Conservation (phyloP, 768 basidiomycete species). For the Lactarius sanguifluus region DNA sequence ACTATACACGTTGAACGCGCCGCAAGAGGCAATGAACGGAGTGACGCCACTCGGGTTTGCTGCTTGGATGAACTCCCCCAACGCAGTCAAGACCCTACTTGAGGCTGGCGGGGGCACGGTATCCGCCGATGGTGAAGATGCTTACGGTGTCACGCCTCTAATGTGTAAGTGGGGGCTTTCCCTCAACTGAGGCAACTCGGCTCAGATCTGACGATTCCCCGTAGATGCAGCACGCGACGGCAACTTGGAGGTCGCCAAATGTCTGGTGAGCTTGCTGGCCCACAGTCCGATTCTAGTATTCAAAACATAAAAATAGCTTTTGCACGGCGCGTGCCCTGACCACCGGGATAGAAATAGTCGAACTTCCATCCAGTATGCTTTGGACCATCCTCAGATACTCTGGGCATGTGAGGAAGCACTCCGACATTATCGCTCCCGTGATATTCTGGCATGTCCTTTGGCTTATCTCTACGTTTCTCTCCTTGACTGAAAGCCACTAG, state of each 20-base stretch:
- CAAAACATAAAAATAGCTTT: conserved; percentile 44
- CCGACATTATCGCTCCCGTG: conserved; percentile 59
- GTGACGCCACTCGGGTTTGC: conserved; percentile 78
- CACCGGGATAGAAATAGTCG: conserved; percentile 69
- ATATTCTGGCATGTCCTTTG: conserved; percentile 49
- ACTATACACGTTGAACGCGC: conserved; percentile 71
- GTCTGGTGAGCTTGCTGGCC: conserved; percentile 49
- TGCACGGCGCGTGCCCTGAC: conserved; percentile 71
- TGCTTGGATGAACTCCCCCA: conserved; percentile 68
- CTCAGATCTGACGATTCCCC: conserved; percentile 17
- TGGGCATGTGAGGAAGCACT: conserved; percentile 71
- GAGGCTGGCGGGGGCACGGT: conserved; percentile 60
- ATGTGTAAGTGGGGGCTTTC: conserved; percentile 63
- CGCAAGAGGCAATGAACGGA: conserved; percentile 65
- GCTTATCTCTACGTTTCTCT: not conserved
- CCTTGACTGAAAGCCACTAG: conserved; percentile 4
- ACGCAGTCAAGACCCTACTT: conserved; percentile 61
- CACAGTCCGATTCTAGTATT: not conserved
- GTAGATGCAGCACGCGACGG: conserved; percentile 79
- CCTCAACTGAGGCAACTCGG: not conserved
- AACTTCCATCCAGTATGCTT: conserved; percentile 67
- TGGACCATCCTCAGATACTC: conserved; percentile 59
- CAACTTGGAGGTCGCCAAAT: conserved; percentile 61
- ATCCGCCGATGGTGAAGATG: conserved; percentile 71
- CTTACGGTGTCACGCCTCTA: conserved; percentile 73